phyloP scores from a whole-genome alignment of 345 rosid species.

The Melaleuca quinquenervia region DNA sequence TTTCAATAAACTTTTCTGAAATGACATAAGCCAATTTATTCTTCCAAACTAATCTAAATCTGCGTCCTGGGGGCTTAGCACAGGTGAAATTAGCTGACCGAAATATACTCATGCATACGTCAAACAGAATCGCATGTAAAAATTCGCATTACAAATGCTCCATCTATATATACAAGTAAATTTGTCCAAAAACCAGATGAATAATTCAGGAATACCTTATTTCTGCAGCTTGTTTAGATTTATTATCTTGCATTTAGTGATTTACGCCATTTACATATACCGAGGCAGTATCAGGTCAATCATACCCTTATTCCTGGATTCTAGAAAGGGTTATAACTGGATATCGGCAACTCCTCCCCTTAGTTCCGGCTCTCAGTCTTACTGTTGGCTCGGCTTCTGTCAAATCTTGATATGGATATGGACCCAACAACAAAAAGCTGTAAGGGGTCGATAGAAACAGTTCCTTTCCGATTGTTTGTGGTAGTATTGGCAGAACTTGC shows the following conservation, averaged over 20 bases:
- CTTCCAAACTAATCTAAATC: neutral
- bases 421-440: constrained; percentile 19
- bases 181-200: neutral
- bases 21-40: neutral
- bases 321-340: constrained; percentile 55
- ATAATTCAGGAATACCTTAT: neutral
- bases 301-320: constrained; percentile 59
- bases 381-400: constrained; percentile 33
- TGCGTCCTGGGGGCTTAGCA: neutral
- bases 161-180: no score
- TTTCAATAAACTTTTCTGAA: neutral
- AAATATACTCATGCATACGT: neutral
- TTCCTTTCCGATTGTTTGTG: constrained; percentile 42
- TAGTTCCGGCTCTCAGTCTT: constrained; percentile 47
- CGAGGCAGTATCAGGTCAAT: constrained; percentile 55
- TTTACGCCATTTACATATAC: constrained; percentile 43
- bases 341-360: constrained; percentile 57
- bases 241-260: constrained; percentile 44
- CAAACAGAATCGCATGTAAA: neutral
- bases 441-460: constrained; percentile 30
- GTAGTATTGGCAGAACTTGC: constrained; percentile 21
- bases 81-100: neutral
- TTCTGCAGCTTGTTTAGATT: constrained; percentile 52
- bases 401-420: constrained; percentile 43
- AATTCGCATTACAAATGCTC: neutral